Evolutionary conservation across 2,329 filamentous ascomycete genomes (phyloP).

Genomic region (Fusarium tricinctum): DNA sequence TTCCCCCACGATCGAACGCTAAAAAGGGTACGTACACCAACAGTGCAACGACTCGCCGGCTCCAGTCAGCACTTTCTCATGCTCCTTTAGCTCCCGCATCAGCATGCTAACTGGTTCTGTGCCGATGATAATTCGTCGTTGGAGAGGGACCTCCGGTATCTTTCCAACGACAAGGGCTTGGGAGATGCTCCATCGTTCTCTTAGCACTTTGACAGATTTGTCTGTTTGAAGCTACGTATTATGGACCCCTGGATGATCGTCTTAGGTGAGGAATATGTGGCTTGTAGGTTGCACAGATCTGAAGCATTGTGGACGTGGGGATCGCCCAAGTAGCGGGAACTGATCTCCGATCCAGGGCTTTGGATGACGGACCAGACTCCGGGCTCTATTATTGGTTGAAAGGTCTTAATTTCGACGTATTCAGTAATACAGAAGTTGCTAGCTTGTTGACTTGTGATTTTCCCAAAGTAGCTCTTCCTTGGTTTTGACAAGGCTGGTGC

Average conservation of each 20-base stretch:
- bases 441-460: not conserved
- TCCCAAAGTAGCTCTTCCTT: not conserved
- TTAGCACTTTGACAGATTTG: constrained; percentile 1
- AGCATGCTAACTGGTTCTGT: no score
- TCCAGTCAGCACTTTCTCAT: not conserved
- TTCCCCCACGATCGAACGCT: constrained; percentile 23
- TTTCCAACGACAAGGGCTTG: constrained; percentile 11
- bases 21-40: not conserved
- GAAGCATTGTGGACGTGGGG: constrained; percentile 21
- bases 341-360: constrained; percentile 4
- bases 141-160: constrained; percentile 8
- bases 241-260: constrained; percentile 12
- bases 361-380: not conserved
- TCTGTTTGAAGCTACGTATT: constrained; percentile 11
- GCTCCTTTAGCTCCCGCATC: no score
- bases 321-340: constrained; percentile 11
- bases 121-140: no score
- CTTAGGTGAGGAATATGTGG: constrained; percentile 9
- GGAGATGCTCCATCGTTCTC: constrained; percentile 7
- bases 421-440: not conserved
- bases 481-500: not conserved
- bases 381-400: constrained; percentile 15
- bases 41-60: no score
- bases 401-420: not conserved
- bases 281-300: constrained; percentile 30